Percentiles rank a stretch among this genome's conserved stretches.
Conservation (phyloP, 2,329 filamentous ascomycete species). For the Saccharata proteae region DNA sequence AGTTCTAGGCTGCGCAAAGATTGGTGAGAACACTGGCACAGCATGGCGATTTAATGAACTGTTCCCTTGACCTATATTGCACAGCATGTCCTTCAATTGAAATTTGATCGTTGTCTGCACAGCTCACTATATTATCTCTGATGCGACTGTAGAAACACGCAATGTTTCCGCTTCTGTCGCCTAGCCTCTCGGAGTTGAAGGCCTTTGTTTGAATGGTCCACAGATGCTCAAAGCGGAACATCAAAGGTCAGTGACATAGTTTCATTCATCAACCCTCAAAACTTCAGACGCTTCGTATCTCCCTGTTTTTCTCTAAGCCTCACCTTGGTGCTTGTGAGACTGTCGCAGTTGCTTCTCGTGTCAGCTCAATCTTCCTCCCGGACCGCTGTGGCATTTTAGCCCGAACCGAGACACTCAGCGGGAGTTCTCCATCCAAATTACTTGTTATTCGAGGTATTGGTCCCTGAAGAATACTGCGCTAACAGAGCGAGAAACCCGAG, state of each 20-base stretch:
- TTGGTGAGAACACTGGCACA: too few species aligned
- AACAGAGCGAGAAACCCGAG: too few species aligned
- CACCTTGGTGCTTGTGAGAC: neutral
- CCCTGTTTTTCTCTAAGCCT: neutral
- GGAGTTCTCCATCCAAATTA: too few species aligned
- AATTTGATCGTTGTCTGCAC: neutral
- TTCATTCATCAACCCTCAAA: slow-evolving; percentile 2
- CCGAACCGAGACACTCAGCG: neutral
- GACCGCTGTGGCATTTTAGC: neutral
- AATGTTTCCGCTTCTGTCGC: neutral
- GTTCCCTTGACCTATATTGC: too few species aligned
- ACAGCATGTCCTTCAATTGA: too few species aligned
- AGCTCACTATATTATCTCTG: neutral
- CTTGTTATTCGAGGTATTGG: too few species aligned
- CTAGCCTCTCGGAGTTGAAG: neutral
- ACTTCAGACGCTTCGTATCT: neutral
- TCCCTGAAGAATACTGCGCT: too few species aligned
- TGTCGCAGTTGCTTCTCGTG: neutral
- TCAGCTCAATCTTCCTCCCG: neutral
- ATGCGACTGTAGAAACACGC: too few species aligned
- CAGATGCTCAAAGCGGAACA: neutral
- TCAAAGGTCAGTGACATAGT: neutral
- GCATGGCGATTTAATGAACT: too few species aligned
- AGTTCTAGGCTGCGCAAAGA: too few species aligned
- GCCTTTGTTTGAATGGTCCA: neutral